Base-by-base conservation (phyloP, 179 eudicot species). In the Gypsophila paniculata region DNA sequence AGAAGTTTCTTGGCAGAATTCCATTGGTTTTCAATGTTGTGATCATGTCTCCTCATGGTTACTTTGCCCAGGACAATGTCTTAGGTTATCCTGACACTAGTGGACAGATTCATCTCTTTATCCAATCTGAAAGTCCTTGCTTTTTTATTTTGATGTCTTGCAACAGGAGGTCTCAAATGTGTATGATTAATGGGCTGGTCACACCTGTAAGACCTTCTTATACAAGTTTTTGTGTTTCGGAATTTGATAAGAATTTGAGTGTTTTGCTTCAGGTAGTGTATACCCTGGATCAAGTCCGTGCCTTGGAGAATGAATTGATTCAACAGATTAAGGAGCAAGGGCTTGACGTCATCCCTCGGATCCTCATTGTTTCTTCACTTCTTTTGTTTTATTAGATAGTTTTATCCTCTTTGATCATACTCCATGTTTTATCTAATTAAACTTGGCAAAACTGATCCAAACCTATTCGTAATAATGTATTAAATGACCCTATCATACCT, bases 251-350 rank as follows among this genome's bases (percentile, higher is more conserved):
- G 15, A 29, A 23, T 10, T 57, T 36, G 18, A 29, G 48, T 68
- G 32, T 5, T 52, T 5, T 49, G 6, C 39, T 61, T 61, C 59
- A 88, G 93, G 91, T 89, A 67, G 94, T 90, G 67, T 90, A 90
- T 78, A 90, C 89, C 77, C 75, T 90, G 80, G 96, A 90, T 80
- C 96, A 90, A 86, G 96, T 90, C 70, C 94, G 94, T 12, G 94
- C 94, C 11, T 78, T 90, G 76, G 96, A 90, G 81, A 82, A 73
- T 48, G 90, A 90, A 79, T 84, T 90, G 89, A 73, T 90, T 29
- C 82, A 65, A 51, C 77, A 90, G 2, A 90, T 90, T 12, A 82
- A 90, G 88, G 82, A 87, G 77, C 96, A 90, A 83, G 96, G 96
- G 58, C 94, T 90, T 7, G 91, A 90, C 58, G 87, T 90, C 72